Percentiles rank a stretch among this genome's conserved stretches.
Evolutionary conservation across 73 alveolate genomes (phyloP).

Genomic region (Stentor coeruleus): DNA sequence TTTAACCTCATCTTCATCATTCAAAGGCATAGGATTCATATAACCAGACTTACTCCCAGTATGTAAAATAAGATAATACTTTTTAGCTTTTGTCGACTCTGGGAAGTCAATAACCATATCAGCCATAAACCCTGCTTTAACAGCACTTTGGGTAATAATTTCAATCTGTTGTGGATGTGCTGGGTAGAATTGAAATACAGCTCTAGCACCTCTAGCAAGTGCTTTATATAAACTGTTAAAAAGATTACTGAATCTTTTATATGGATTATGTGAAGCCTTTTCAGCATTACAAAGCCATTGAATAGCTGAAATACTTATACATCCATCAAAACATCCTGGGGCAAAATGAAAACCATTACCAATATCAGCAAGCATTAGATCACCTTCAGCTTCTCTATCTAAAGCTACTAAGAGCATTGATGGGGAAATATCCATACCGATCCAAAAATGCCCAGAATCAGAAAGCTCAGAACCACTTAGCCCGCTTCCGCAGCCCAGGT

Average conservation of each 20-base stretch:
- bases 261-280: slow-evolving; percentile 84
- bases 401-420: slow-evolving; percentile 91
- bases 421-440: slow-evolving; percentile 92
- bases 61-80: slow-evolving; percentile 20
- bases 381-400: slow-evolving; percentile 83
- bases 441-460: slow-evolving; percentile 92
- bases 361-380: slow-evolving; percentile 72
- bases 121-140: slow-evolving; percentile 54
- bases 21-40: not conserved
- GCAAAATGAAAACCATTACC: slow-evolving; percentile 94
- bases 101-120: slow-evolving; percentile 31
- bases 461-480: slow-evolving; percentile 80
- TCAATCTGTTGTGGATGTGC: slow-evolving; percentile 92
- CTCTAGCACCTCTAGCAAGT: slow-evolving; percentile 85
- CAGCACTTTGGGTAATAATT: slow-evolving; percentile 86
- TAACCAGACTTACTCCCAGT: not conserved
- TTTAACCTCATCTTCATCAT: slow-evolving; percentile 17
- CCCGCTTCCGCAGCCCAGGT: slow-evolving; percentile 97
- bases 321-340: slow-evolving; percentile 95
- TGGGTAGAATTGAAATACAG: slow-evolving; percentile 95
- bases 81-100: slow-evolving; percentile 36
- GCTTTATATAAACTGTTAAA: slow-evolving; percentile 81
- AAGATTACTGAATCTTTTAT: slow-evolving; percentile 76
- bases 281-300: slow-evolving; percentile 98
- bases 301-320: slow-evolving; percentile 90